A percentile compares a stretch with the other conserved stretches of the same genome.
These are phyloP conservation scores for Stachybotrys echinatus DNA, from an alignment of 2,329 filamentous ascomycete species.

Conservation along the genomic window DNA sequence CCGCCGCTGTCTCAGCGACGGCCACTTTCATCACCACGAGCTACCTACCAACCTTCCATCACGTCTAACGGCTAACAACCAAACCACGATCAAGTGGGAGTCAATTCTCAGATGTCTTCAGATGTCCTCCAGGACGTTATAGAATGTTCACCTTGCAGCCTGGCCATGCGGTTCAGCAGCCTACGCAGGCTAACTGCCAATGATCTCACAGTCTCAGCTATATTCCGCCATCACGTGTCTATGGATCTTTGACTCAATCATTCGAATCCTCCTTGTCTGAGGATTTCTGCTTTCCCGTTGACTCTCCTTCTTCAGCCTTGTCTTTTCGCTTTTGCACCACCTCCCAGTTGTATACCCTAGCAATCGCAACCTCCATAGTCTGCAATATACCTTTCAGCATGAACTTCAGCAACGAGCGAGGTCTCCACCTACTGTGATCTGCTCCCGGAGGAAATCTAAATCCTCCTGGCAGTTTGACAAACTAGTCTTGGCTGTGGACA, in stretches of 20 bases:
- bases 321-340: slow-evolving; percentile 94
- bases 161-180: too few relatives aligned
- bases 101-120: too few relatives aligned
- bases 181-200: too few relatives aligned
- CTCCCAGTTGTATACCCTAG: slow-evolving; percentile 99
- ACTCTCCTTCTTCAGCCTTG: slow-evolving; percentile 56
- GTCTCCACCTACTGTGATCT: slow-evolving; percentile 72
- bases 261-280: slow-evolving; percentile 30
- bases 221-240: not conserved
- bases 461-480: slow-evolving; percentile 92
- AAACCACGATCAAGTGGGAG: too few relatives aligned
- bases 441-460: slow-evolving; percentile 88
- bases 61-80: too few relatives aligned
- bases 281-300: slow-evolving; percentile 29
- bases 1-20: too few relatives aligned
- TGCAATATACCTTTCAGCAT: slow-evolving; percentile 28
- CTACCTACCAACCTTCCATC: too few relatives aligned
- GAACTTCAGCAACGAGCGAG: not conserved
- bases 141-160: too few relatives aligned
- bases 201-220: too few relatives aligned
- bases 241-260: slow-evolving; percentile 4
- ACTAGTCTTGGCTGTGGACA: slow-evolving; percentile 73
- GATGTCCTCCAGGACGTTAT: too few relatives aligned
- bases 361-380: slow-evolving; percentile 95
- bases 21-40: too few relatives aligned